These are phyloP conservation scores for Coccinonectria pachysandricola DNA, from an alignment of 2,329 filamentous ascomycete species.

Conservation along the genomic window DNA sequence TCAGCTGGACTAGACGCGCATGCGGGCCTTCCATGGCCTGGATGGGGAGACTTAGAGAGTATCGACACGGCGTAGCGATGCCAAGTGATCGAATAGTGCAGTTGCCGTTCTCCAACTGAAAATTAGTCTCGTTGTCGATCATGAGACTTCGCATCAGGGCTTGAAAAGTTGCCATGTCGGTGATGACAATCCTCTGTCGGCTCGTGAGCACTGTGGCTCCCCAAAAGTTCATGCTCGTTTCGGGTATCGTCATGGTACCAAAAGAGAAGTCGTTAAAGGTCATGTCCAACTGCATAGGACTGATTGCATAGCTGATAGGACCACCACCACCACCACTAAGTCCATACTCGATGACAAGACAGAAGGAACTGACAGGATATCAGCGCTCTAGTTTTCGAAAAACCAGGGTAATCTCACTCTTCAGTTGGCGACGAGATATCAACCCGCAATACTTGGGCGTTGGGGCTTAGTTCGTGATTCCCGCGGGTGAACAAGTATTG, in stretches of 20 bases:
- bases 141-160: slow-evolving; percentile 23
- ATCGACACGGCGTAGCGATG: slow-evolving; percentile 13
- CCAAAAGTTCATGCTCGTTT: slow-evolving; percentile 18
- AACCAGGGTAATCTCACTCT: too few species aligned
- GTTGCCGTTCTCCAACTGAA: slow-evolving; percentile 20
- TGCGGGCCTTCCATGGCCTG: slow-evolving; percentile 17
- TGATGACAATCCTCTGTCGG: slow-evolving; percentile 20
- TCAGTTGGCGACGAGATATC: slow-evolving; percentile 20
- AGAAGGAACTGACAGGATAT: slow-evolving; percentile 17
- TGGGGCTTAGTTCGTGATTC: too few species aligned
- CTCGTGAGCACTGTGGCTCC: slow-evolving; percentile 17
- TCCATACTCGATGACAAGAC: slow-evolving; percentile 20
- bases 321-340: too few species aligned
- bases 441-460: slow-evolving; percentile 19
- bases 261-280: slow-evolving; percentile 20
- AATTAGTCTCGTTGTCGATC: slow-evolving; percentile 16
- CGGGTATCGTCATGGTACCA: slow-evolving; percentile 21
- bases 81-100: slow-evolving; percentile 19
- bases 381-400: too few species aligned
- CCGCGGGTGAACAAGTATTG: slow-evolving; percentile 17
- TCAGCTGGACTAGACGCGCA: slow-evolving; percentile 12
- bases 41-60: slow-evolving; percentile 20
- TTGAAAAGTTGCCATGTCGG: slow-evolving; percentile 18
- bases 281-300: slow-evolving; percentile 19
- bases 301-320: slow-evolving; percentile 20